Evolutionary conservation across 176 grass and related monocot species (phyloP).

Genomic region (Ananas comosus): DNA sequence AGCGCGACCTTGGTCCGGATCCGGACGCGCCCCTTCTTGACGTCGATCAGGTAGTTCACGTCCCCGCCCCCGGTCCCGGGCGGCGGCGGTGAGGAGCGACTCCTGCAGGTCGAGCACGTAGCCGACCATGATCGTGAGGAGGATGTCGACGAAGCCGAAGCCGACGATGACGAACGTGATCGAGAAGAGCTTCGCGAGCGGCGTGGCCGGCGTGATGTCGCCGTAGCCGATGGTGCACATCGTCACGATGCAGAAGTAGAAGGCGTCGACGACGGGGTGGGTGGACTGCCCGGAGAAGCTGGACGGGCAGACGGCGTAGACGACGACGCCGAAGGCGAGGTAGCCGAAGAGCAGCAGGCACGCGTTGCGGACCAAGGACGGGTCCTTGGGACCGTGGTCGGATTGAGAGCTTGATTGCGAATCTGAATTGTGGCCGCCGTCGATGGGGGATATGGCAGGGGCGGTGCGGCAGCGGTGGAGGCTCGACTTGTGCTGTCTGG

Average conservation of each 20-base stretch:
- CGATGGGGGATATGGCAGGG: conserved; percentile 41
- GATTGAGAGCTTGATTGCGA: neutral
- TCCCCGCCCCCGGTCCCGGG: conserved; percentile 30
- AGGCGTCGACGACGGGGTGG: conserved; percentile 76
- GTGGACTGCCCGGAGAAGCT: conserved; percentile 54
- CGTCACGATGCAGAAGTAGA: conserved; percentile 97
- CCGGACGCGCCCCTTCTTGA: conserved; percentile 92
- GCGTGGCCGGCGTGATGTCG: conserved; percentile 77
- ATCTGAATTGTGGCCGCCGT: conserved; percentile 15
- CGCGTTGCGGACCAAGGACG: conserved; percentile 51
- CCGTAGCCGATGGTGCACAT: conserved; percentile 97
- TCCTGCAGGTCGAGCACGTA: conserved; percentile 92
- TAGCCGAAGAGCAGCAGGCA: conserved; percentile 71
- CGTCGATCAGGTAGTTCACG: conserved; percentile 69
- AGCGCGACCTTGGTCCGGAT: conserved; percentile 77
- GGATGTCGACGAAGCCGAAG: conserved; percentile 80
- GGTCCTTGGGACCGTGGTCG: conserved; percentile 11
- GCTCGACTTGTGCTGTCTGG: conserved; percentile 18
- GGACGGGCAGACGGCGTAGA: conserved; percentile 49
- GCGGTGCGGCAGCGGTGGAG: conserved; percentile 82
- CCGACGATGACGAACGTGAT: conserved; percentile 80
- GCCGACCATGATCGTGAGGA: conserved; percentile 85
- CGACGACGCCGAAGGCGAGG: conserved; percentile 61
- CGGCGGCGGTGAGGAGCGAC: conserved; percentile 65
- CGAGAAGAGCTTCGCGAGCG: conserved; percentile 76